phyloP scores from a whole-genome alignment of 1,284 basidiomycete species.

The Leccinum laetum region DNA sequence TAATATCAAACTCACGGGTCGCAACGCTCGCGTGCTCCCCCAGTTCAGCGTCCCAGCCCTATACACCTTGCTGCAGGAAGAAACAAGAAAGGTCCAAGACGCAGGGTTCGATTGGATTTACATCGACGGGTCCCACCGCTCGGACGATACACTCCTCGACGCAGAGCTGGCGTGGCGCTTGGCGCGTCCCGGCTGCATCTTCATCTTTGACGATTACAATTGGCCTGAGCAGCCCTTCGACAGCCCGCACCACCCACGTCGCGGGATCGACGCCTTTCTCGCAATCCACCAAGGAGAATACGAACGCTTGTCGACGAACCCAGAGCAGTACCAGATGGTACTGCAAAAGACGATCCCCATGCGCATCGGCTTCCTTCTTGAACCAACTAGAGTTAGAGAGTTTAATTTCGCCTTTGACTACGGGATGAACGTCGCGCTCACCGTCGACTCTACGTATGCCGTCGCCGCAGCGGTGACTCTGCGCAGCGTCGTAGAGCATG shows the following conservation, averaged over 20 bases:
- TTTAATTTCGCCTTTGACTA: slow-evolving; percentile 37
- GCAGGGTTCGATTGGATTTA: slow-evolving; percentile 62
- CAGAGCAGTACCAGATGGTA: slow-evolving; percentile 49
- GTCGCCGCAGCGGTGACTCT: slow-evolving; percentile 51
- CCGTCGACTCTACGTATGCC: slow-evolving; percentile 44
- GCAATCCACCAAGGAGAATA: slow-evolving; percentile 50
- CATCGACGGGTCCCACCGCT: slow-evolving; percentile 58
- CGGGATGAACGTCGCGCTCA: slow-evolving; percentile 49
- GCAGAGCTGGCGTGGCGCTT: slow-evolving; percentile 59
- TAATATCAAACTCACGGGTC: slow-evolving; percentile 47
- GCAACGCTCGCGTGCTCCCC: slow-evolving; percentile 43
- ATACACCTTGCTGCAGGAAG: slow-evolving; percentile 47
- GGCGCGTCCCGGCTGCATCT: slow-evolving; percentile 46
- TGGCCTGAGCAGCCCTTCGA: slow-evolving; percentile 50
- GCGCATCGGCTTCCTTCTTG: slow-evolving; percentile 52
- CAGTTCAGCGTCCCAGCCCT: slow-evolving; percentile 57
- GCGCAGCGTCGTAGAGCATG: slow-evolving; percentile 39
- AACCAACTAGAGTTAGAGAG: slow-evolving; percentile 1
- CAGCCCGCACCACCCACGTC: slow-evolving; percentile 53
- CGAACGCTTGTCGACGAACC: slow-evolving; percentile 36
- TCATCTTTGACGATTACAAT: slow-evolving; percentile 60
- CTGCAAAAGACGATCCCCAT: slow-evolving; percentile 50
- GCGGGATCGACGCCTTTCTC: slow-evolving; percentile 57
- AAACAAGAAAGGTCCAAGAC: slow-evolving; percentile 30
- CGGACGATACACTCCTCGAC: slow-evolving; percentile 59